Evolutionary conservation across 768 basidiomycete genomes (phyloP), one percentile per base, ranked within the genome.

Genomic region (Boletus rex-veris): DNA sequence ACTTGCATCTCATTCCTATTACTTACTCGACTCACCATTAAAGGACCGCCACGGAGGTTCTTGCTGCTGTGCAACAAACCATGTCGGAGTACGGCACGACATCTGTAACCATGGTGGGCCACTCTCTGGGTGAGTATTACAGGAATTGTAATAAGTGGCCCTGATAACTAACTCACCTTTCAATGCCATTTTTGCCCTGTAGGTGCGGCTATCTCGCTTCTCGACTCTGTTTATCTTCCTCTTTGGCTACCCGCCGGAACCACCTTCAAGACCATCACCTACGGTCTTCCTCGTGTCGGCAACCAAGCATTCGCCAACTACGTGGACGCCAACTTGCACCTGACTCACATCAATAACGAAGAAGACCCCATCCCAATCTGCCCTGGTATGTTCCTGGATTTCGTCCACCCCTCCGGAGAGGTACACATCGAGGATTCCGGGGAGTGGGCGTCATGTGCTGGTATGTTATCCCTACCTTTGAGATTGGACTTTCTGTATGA

Each of bases 261-360:
- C 2, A 62, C 63, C 14, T 69, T 76, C 67, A 45, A 55, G 45
- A 69, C 71, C 7, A 21, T 72, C 30, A 21, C 45, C 15, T 75
- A 71, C 42, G 75, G 74, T 30, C 63, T 76, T 31, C 75, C 73
- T 37, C 65, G 74, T 18, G 74, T 73, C 26, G 83, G 85, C 12
- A 85, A 86, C 66, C 75, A 79, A 62, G 81, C 73, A 3, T 86
- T 85, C 54, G 83, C 83, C 1, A 58, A 82, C 58, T 79, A 78
- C 58, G 76, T 84, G 45, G 80, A 84, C 56, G 66, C 74, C 11
- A 67, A 79, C 41, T 43, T 72, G 37, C 55, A 69, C 12, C 59
- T 83, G 43, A 82, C 75, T 4, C 83, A 79, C 54, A 75, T 86
- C 64, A 84, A 79, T 64, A 84, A 86, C 67, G 42, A 66, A 54